Base-by-base conservation (phyloP, 176 grass and related monocot species). In the Ensete glaucum region DNA sequence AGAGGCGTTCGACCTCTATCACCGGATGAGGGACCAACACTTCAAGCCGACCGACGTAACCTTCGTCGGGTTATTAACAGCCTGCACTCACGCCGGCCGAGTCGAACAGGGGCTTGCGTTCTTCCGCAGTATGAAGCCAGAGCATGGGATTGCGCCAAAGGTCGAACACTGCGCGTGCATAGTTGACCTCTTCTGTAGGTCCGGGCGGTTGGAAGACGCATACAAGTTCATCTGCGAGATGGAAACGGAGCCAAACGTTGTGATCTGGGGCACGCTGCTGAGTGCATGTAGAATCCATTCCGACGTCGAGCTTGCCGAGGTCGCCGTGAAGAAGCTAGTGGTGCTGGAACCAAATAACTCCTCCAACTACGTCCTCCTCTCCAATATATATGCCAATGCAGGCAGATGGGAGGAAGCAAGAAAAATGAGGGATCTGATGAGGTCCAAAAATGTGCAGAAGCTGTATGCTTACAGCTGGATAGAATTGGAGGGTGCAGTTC, bases 381-480 rank as follows among this genome's bases (percentile, higher is more conserved):
- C 92, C 54, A 96, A 92, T 62, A 92, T 88, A 52, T 92, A 92
- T 2, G 89, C 89, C 0, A 80, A 96, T 50, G 82, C 87, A 0
- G 76, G 87, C 11, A 82, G 89, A 23, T 96, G 92, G 92, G 73
- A 81, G 1, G 76, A 87, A 49, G 89, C 83, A 64, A 83, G 85
- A 53, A 64, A 80, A 23, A 81, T 89, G 51, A 92, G 89, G 74
- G 83, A 90, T 78, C 27, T 89, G 54, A 96, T 88, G 87, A 92
- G 72, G 83, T 81, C 62, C 55, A 96, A 80, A 78, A 96, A 85
- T 54, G 83, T 96, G 76, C 87, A 88, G 77, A 96, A 96, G 82
- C 74, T 92, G 65, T 84, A 78, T 20, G 92, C 92, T 2, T 88
- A 96, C 64, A 96, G 89, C 65, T 92, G 87, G 93, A 96, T 96